Evolutionary conservation across 2,329 filamentous ascomycete species (phyloP).

Genomic region (Calonectria ilicicola): DNA sequence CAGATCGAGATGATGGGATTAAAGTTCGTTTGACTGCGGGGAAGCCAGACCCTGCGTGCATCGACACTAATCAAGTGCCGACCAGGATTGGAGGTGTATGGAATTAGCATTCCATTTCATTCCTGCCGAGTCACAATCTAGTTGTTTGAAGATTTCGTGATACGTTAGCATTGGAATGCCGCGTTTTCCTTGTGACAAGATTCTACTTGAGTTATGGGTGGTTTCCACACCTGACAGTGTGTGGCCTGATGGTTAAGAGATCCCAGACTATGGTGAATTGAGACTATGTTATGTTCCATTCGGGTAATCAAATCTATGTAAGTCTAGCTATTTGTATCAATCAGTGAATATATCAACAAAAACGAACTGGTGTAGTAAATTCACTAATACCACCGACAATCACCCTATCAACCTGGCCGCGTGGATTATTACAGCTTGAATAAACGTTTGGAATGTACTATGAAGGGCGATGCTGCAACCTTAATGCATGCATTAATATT

Average conservation of each 20-base stretch:
- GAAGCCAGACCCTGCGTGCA: not conserved
- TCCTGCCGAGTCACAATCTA: not conserved
- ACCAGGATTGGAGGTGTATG: not conserved
- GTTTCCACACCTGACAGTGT: not conserved
- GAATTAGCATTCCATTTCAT: not conserved
- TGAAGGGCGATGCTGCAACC: too few species aligned
- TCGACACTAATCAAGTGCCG: not conserved
- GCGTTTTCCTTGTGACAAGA: not conserved
- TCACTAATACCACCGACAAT: too few species aligned
- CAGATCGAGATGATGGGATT: not conserved
- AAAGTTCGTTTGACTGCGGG: not conserved
- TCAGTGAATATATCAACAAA: too few species aligned
- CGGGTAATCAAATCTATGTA: too few species aligned
- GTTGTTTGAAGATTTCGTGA: not conserved
- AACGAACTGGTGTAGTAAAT: too few species aligned
- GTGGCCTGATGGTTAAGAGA: not conserved
- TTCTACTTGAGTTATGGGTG: not conserved
- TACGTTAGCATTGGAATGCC: not conserved
- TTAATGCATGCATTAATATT: too few species aligned
- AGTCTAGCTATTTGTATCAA: too few species aligned
- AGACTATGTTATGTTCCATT: too few species aligned
- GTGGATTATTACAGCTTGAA: too few species aligned
- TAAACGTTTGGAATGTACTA: too few species aligned
- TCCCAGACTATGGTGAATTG: not conserved
- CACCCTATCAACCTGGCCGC: too few species aligned